Base-by-base conservation (phyloP, 192 early-diverging fungal genomes). In the Lobosporangium transversale region DNA sequence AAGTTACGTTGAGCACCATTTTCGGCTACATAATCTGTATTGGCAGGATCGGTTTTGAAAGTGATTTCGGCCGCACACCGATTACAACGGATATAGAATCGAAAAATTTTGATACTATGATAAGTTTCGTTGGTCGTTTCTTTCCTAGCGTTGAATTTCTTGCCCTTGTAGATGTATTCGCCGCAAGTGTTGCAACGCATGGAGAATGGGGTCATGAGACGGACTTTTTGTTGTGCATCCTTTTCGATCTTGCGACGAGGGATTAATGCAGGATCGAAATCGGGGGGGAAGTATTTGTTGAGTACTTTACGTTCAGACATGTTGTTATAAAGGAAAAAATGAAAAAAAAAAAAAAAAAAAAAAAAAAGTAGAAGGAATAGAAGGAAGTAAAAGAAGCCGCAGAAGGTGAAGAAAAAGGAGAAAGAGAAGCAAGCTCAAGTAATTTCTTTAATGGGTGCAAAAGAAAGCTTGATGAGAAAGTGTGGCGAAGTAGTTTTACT, bases 61-160 rank as follows among this genome's bases (percentile, higher is more conserved):
- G 97, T 98, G 55, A 99, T 97, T 82, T 98, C 97, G 0, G 93
- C 93, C 0, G 93, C 89, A 76, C 97, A 99, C n/a, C 89, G 84
- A 20, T 97, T 95, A 62, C 98, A 99, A 40, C 94, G 84, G 62
- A 88, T 88, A 60, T 89, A 89, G 68, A 94, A 94, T 3, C 93
- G 88, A 68, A 83, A 93, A 49, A 93, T 87, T 59, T 89, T 87
- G 66, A 95, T 94, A 32, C 47, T 75, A 31, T 89, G 83, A 70
- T 93, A 95, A n/a, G 78, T 86, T 70, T 90, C 90, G 43, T 89
- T 80, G 4, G 90, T 91, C 1, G 90, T 86, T 69, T 99, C 97
- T 73, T 99, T 99, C 43, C 94, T 85, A 27, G 96, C 97, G 75
- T 99, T 98, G 85, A 99, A 98, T 62, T 99, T 99, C 68, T 96